Conservation (phyloP, 2,329 filamentous ascomycete species). For the Colletotrichum graminicola region DNA sequence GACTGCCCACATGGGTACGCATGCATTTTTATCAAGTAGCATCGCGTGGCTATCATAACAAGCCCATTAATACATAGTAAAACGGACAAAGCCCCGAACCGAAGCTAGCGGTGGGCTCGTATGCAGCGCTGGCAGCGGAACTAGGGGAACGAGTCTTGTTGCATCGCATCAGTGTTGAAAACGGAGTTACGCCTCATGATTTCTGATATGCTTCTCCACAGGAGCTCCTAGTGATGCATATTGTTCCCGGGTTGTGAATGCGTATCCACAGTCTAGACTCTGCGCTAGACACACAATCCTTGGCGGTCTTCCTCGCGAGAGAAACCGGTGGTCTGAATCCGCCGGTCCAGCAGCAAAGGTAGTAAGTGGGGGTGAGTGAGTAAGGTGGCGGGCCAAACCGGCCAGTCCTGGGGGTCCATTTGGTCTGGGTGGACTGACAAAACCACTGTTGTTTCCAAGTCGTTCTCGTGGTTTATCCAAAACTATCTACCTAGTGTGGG, state of each 20-base stretch:
- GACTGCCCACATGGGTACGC: slow-evolving; percentile 19
- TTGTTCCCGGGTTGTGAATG: neutral
- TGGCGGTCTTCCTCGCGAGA: neutral
- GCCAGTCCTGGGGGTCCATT: neutral
- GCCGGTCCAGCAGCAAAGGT: neutral
- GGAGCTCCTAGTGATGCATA: slow-evolving; percentile 34
- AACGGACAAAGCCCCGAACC: neutral
- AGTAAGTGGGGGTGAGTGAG: neutral
- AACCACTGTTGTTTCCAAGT: neutral
- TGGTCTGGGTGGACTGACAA: slow-evolving; percentile 9
- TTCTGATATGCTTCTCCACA: slow-evolving; percentile 31
- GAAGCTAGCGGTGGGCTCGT: neutral
- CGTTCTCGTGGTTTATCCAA: neutral
- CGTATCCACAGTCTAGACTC: slow-evolving; percentile 38
- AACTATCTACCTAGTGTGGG: neutral
- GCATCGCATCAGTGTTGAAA: neutral
- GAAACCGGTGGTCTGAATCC: neutral
- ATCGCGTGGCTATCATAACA: neutral
- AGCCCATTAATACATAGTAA: slow-evolving; percentile 3
- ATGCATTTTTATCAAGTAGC: slow-evolving; percentile 13
- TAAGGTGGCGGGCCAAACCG: slow-evolving; percentile 21
- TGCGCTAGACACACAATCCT: slow-evolving; percentile 31
- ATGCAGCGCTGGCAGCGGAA: slow-evolving; percentile 2
- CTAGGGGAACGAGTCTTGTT: slow-evolving; percentile 3
- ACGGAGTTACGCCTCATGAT: slow-evolving; percentile 8